Conservation (phyloP, 208 protist genomes). For the Trypanosoma platydactyli region DNA sequence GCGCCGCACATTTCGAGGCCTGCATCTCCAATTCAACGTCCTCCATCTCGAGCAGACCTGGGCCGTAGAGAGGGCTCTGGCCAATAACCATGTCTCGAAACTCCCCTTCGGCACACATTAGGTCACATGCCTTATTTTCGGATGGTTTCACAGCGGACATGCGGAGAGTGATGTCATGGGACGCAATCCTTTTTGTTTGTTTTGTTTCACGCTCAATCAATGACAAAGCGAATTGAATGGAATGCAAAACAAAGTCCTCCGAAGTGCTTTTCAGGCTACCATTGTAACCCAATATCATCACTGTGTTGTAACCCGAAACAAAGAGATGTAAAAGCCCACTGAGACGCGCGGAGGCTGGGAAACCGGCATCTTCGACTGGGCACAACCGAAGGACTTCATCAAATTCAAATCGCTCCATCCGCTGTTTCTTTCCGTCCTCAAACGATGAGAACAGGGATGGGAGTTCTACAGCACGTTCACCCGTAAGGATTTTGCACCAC, state of each 20-base stretch:
- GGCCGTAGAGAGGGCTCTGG: conserved; percentile 6
- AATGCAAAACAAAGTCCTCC: conserved; percentile 10
- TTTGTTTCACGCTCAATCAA: not conserved
- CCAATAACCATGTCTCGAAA: conserved; percentile 11
- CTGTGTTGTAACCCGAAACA: conserved; percentile 5
- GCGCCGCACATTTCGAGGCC: not conserved
- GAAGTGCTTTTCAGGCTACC: not conserved
- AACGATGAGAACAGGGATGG: not conserved
- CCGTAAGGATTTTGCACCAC: not conserved
- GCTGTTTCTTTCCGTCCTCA: not conserved
- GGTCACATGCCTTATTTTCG: conserved; percentile 13
- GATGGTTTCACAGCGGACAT: conserved; percentile 8
- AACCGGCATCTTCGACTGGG: not conserved
- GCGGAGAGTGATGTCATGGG: conserved; percentile 12
- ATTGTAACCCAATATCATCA: conserved; percentile 5
- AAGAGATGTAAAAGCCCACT: conserved; percentile 11
- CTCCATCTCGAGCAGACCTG: not conserved
- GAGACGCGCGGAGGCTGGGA: not conserved
- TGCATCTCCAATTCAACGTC: not conserved
- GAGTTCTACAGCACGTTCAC: not conserved
- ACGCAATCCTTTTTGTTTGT: not conserved
- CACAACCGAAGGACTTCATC: conserved; percentile 1
- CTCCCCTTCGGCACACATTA: not conserved
- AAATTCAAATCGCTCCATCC: not conserved
- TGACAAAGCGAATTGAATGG: not conserved